Evolutionary conservation across 495 filamentous ascomycete genomes (phyloP).

Genomic region (Tetracladium setigerum): DNA sequence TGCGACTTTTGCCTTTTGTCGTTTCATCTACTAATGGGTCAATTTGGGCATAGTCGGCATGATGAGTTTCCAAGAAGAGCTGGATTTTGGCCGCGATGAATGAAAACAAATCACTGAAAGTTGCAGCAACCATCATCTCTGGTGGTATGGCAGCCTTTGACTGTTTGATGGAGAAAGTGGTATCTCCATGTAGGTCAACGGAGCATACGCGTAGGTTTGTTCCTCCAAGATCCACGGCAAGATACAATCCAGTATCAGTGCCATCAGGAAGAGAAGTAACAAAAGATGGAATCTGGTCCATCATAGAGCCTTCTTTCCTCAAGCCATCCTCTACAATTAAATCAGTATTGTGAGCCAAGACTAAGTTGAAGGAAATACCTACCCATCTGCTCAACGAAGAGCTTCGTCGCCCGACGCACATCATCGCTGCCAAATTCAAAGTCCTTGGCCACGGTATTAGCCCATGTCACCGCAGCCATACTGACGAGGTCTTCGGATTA

Average conservation of each 20-base stretch:
- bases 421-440: no score
- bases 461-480: no score
- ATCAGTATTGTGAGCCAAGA: no score
- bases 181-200: neutral
- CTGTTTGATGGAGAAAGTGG: neutral
- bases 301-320: no score
- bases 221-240: neutral
- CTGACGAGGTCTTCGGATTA: no score
- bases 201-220: neutral
- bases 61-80: neutral
- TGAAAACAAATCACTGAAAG: neutral
- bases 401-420: no score
- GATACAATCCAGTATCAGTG: neutral
- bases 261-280: no score
- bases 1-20: conserved; percentile 49
- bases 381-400: no score
- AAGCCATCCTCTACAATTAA: no score
- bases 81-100: neutral
- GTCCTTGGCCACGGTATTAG: no score
- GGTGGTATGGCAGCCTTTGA: neutral
- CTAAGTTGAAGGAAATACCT: no score
- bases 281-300: no score
- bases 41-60: conserved; percentile 41
- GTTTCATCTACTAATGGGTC: conserved; percentile 39
- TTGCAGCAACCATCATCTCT: neutral